Base-by-base conservation (phyloP, 176 grass and related monocot species). In the Triticum dicoccoides region DNA sequence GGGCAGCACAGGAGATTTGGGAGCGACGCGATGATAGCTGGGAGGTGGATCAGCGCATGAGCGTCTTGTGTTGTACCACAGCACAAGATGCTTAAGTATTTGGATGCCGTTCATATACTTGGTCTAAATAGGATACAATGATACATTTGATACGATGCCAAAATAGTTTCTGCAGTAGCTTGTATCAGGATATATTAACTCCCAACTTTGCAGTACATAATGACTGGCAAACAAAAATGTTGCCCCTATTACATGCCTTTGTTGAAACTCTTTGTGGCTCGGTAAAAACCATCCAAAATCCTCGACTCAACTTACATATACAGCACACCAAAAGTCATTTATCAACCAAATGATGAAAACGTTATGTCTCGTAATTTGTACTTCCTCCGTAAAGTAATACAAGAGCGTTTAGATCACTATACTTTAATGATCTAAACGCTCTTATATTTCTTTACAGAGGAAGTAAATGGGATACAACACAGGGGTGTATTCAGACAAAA, bases 311-410 rank as follows among this genome's bases (percentile, higher is more conserved):
- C 41, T 84, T 65, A 5, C 18, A 71, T 34, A 12, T 5, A 61
- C 65, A 41, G 38, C 34, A 3, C 20, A 79, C 33, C 5, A 58
- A 20, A 75, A 34, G 18, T 42, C 25, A 18, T 78, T 58, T 59
- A 45, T 79, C 65, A 79, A 72, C 65, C 47, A 39, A 69, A 83
- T 37, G 63, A 65, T 69, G 23, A 78, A 83, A 30, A 66, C 33
- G 35, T 67, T 67, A 27, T 59, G 76, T 82, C 24, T 78, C 61
- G 66, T 78, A 83, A 73, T 47, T 78, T 69, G 66, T 17, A 49
- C 13, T 49, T 4, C 13, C 47, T 49, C 13, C 47, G 1, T 0
- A 49, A 45, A 45, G 42, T 45, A 11, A 45, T 45, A 45, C 12
- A 45, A 45, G 42, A 4, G 42, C 42, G 10, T 45, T 45, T 45